Conservation (phyloP, 805 yeast genomes). For the Ogataea populi-albae region DNA sequence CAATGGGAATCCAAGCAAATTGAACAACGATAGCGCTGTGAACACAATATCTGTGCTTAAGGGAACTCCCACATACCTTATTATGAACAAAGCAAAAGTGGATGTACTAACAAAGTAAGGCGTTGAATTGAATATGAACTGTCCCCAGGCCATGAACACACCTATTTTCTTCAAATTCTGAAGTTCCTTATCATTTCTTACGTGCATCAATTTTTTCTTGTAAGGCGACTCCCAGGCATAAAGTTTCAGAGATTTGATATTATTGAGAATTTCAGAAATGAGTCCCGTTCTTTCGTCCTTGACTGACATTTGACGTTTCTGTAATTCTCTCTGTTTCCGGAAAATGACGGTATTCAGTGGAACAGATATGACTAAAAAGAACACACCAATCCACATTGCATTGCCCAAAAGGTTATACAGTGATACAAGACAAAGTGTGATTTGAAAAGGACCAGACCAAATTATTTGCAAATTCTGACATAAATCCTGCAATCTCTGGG, state of each 20-base stretch:
- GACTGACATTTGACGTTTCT: constrained; percentile 80
- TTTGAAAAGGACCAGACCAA: constrained; percentile 95
- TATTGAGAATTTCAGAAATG: constrained; percentile 83
- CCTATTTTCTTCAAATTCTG: constrained; percentile 74
- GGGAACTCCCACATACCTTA: constrained; percentile 52
- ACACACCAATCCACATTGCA: constrained; percentile 96
- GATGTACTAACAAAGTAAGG: constrained; percentile 88
- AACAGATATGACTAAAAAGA: constrained; percentile 70
- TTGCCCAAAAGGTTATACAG: constrained; percentile 73
- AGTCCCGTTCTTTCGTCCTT: constrained; percentile 92
- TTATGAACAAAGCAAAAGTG: constrained; percentile 76
- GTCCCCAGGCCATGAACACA: constrained; percentile 62
- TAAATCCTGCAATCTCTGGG: constrained; percentile 82
- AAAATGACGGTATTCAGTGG: constrained; percentile 76
- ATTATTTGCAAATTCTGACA: constrained; percentile 73
- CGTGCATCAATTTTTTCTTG: constrained; percentile 64
- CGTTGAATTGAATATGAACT: constrained; percentile 78
- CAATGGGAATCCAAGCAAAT: constrained; percentile 84
- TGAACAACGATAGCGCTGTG: constrained; percentile 86
- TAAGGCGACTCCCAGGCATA: constrained; percentile 96
- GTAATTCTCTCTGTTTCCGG: constrained; percentile 64
- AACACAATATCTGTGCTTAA: constrained; percentile 88
- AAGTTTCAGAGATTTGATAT: constrained; percentile 86
- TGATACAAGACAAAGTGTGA: constrained; percentile 68
- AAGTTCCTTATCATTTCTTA: constrained; percentile 86